These are phyloP conservation scores for Alternaria infectoria DNA, from an alignment of 2,329 filamentous ascomycete species.

Conservation along the genomic window DNA sequence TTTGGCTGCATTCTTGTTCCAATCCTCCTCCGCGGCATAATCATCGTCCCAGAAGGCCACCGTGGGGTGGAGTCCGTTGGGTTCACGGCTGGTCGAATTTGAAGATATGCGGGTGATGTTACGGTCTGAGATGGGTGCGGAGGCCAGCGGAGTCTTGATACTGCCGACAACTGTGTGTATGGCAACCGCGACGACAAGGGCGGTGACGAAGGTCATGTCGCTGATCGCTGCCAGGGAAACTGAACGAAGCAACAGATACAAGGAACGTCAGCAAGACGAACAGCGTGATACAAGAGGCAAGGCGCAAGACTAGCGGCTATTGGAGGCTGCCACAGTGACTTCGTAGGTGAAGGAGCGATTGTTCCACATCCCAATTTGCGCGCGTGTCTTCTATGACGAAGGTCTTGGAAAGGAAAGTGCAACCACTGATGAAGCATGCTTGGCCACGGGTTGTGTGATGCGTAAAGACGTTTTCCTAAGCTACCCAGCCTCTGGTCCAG, in stretches of 20 bases:
- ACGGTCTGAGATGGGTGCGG: neutral
- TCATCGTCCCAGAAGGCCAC: constrained; percentile 20
- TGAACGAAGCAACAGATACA: neutral
- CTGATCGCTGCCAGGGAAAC: neutral
- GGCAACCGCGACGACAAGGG: neutral
- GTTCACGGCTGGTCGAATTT: neutral
- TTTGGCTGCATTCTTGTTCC: constrained; percentile 13
- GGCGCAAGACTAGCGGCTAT: neutral
- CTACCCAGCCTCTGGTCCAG: neutral
- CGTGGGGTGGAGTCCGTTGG: neutral
- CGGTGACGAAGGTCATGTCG: neutral
- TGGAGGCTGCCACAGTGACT: neutral
- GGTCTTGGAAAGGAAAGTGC: neutral
- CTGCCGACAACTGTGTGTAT: neutral
- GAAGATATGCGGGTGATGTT: neutral
- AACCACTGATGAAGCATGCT: neutral
- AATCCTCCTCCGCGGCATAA: constrained; percentile 11
- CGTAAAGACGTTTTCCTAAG: neutral
- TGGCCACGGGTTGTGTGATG: neutral
- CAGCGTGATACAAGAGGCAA: neutral
- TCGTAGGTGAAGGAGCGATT: neutral
- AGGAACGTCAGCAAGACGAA: neutral
- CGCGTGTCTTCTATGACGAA: neutral
- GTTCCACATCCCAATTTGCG: neutral
- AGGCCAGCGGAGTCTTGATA: neutral